These are phyloP conservation scores for Larix kaempferi DNA, from an alignment of 75 land plant genomes.

Conservation along the genomic window DNA sequence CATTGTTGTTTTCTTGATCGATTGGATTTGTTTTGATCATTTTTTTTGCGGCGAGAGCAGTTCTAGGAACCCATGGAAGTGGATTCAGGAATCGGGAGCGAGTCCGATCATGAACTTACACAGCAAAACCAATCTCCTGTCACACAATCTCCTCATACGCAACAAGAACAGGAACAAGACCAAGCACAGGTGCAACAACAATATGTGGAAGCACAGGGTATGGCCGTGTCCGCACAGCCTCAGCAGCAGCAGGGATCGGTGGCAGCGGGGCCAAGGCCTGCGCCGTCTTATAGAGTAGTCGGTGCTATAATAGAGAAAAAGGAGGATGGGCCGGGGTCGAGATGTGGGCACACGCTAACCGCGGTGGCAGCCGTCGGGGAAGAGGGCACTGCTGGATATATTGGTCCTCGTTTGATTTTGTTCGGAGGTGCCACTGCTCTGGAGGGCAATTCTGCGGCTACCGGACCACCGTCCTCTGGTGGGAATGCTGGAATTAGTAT, in stretches of 20 bases:
- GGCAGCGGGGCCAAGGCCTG: constrained; percentile 62
- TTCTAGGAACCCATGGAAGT: constrained; percentile 25
- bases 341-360: constrained; percentile 98
- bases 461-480: constrained; percentile 77
- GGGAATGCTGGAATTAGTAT: constrained; percentile 92
- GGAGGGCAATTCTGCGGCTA: constrained; percentile 84
- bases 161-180: background rate
- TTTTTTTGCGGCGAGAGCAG: too few relatives aligned
- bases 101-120: constrained; percentile 23
- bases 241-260: constrained; percentile 23
- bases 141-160: constrained; percentile 3
- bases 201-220: constrained; percentile 10
- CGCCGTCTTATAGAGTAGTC: constrained; percentile 76
- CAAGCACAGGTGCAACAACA: background rate
- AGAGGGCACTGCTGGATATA: constrained; percentile 69
- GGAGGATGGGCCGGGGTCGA: constrained; percentile 93
- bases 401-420: constrained; percentile 86
- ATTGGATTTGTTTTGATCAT: too few relatives aligned
- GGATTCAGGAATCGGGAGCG: constrained; percentile 42
- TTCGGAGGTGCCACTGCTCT: constrained; percentile 98
- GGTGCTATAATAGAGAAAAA: constrained; percentile 81
- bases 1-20: too few relatives aligned
- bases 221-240: constrained; percentile 19
- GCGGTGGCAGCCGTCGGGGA: constrained; percentile 93
- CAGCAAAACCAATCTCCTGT: background rate